Evolutionary conservation across 768 basidiomycete species (phyloP).

Genomic region (Russula foetens): DNA sequence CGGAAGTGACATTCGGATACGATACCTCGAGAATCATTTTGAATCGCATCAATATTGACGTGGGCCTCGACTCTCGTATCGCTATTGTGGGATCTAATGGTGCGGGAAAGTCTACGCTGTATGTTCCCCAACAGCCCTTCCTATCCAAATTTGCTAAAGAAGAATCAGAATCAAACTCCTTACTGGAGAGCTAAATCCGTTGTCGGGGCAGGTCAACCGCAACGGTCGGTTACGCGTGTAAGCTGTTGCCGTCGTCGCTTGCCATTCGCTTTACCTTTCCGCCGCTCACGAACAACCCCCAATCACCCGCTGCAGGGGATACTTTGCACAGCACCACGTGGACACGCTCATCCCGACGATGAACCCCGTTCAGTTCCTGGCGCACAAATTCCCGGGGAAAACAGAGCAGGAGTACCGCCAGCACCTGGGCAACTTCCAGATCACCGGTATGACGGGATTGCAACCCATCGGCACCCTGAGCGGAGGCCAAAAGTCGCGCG

Average conservation of each 20-base stretch:
- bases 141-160: background rate
- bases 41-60: constrained; percentile 77
- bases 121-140: constrained; percentile 23
- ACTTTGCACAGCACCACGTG: constrained; percentile 95
- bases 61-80: constrained; percentile 90
- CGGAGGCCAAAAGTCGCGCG: constrained; percentile 94
- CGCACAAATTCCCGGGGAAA: constrained; percentile 86
- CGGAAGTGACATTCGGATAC: constrained; percentile 89
- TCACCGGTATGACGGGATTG: constrained; percentile 90
- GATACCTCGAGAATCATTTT: constrained; percentile 66
- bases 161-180: constrained; percentile 76
- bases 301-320: constrained; percentile 50
- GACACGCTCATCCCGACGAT: constrained; percentile 78
- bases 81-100: constrained; percentile 95
- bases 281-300: background rate
- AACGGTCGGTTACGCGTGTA: constrained; percentile 90
- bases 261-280: background rate
- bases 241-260: constrained; percentile 22
- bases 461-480: constrained; percentile 87
- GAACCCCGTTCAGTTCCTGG: constrained; percentile 92
- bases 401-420: constrained; percentile 92
- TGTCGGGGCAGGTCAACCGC: constrained; percentile 72
- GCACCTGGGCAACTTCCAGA: constrained; percentile 97
- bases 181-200: constrained; percentile 72
- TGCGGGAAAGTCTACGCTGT: constrained; percentile 94